A percentile compares a stretch with the other conserved stretches of the same genome.
phyloP scores from a whole-genome alignment of 495 filamentous ascomycete genomes.

The Beverwykella pulmonaria region DNA sequence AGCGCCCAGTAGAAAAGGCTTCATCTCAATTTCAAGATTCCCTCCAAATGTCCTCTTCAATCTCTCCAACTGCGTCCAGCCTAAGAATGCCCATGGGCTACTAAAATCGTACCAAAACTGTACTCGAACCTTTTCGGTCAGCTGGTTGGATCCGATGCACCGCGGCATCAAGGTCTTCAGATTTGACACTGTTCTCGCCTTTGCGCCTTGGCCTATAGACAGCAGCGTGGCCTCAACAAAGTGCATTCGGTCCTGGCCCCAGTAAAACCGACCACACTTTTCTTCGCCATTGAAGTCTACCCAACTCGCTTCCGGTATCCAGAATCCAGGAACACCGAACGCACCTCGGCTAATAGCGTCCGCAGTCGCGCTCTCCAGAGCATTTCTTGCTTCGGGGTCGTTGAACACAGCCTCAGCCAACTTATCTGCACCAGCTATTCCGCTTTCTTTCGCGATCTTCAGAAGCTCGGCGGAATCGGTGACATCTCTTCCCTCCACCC shows the following conservation, averaged over 20 bases:
- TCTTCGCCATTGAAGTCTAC: constrained; percentile 18
- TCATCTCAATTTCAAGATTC: constrained; percentile 32
- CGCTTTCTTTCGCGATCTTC: constrained; percentile 15
- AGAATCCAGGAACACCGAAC: constrained; percentile 33
- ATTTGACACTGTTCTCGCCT: not conserved
- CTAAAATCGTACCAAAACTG: constrained; percentile 39
- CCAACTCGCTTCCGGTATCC: constrained; percentile 26
- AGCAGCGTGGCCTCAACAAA: constrained; percentile 33
- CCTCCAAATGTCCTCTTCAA: constrained; percentile 26
- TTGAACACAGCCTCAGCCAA: not conserved
- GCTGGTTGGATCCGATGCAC: not conserved
- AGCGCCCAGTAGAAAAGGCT: constrained; percentile 33
- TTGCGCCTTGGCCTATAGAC: not conserved
- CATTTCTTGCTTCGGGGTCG: constrained; percentile 9
- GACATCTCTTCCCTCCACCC: constrained; percentile 32
- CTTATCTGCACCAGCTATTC: constrained; percentile 1
- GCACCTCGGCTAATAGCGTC: constrained; percentile 27
- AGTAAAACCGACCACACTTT: constrained; percentile 24
- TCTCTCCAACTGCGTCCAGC: constrained; percentile 31
- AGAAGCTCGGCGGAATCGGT: constrained; percentile 16
- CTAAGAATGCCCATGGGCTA: constrained; percentile 34
- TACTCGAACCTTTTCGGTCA: constrained; percentile 12
- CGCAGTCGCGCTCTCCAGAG: constrained; percentile 20
- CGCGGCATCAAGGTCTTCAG: constrained; percentile 25
- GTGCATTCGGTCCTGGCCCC: constrained; percentile 38